Evolutionary conservation across 1,139 yeast genomes (phyloP), one percentile per base, ranked within the genome.

Genomic region (Hyphopichia wangnamkhiaoensis): DNA sequence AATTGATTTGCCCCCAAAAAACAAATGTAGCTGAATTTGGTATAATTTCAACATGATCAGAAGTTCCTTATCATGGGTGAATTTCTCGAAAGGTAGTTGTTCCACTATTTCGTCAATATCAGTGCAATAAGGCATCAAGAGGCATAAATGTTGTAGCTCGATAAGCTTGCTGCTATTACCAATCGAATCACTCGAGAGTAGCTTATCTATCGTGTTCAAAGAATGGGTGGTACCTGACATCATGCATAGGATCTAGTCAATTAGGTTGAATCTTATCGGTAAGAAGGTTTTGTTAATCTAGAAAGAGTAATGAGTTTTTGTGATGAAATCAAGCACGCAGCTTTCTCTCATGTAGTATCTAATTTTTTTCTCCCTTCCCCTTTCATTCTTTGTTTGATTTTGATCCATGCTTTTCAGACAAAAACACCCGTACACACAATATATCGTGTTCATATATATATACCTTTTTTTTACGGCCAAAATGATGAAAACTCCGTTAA

Each of bases 41-140:
- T 31, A 35, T 8, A 35, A 13, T 19, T 35, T 30, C 17, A 35
- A 17, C 27, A 35, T 24, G 2, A 30, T 24, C 5, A 15, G 3
- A 8, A 14, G 12, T 9, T 35, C 38, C 12, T 30, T 25, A 14
- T 35, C 31, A 8, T 31, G 21, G 8, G 21, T 16, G 19, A 17
- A 35, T 25, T 30, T 24, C 14, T 35, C 34, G 24, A 35, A 35
- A 5, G 38, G 38, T 18, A 35, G 19, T 21, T 24, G 18, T 6
- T 35, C 24, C 6, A 35, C 25, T 6, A 35, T 18, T 10, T 25
- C 18, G 13, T 35, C 38, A n/a, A 35, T 26, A 16, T 35, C 31
- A 2, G 30, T 18, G 19, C 23, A 20, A 26, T 35, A 35, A 3
- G 38, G 38, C 12, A 29, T 29, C 16, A 35, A 30, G 2, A 20